Conservation (phyloP, 805 yeast species). For the Metschnikowia baotianmanensis region DNA sequence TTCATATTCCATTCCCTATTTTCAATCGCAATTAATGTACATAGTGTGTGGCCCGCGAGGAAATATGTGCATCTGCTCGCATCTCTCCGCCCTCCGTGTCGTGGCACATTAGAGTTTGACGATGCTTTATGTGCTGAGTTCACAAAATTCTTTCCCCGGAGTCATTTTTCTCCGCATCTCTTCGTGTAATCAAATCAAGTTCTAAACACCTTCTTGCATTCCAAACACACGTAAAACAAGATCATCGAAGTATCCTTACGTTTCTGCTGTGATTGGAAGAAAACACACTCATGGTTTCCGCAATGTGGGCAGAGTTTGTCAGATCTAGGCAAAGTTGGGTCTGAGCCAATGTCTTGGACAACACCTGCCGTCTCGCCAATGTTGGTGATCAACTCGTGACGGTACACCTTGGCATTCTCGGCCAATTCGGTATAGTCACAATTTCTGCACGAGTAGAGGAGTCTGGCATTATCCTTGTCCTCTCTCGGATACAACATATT, state of each 20-base stretch:
- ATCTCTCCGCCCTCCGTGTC: too few species aligned
- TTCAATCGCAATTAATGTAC: constrained; percentile 5
- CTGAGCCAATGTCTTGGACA: constrained; percentile 91
- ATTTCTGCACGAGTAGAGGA: constrained; percentile 90
- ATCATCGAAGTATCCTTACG: constrained; percentile 95
- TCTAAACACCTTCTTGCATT: constrained; percentile 75
- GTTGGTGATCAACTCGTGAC: constrained; percentile 89
- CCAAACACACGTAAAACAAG: constrained; percentile 85
- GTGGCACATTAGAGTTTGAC: too few species aligned
- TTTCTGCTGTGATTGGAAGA: constrained; percentile 94
- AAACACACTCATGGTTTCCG: constrained; percentile 84
- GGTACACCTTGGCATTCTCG: constrained; percentile 78
- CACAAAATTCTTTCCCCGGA: too few species aligned
- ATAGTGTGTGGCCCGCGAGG: too few species aligned
- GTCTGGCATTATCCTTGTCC: constrained; percentile 73
- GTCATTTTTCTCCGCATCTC: too few species aligned
- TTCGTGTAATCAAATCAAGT: too few species aligned
- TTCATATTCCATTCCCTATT: constrained; percentile 1
- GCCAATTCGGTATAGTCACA: constrained; percentile 94
- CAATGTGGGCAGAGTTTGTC: constrained; percentile 93
- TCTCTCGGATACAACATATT: constrained; percentile 98
- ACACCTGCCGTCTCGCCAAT: constrained; percentile 97
- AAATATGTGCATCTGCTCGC: too few species aligned
- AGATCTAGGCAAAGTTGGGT: constrained; percentile 96
- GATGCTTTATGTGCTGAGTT: too few species aligned